Percentiles rank a stretch among this genome's conserved stretches.
These are phyloP conservation scores for Suillus occidentalis DNA, from an alignment of 768 basidiomycete species.

Conservation along the genomic window DNA sequence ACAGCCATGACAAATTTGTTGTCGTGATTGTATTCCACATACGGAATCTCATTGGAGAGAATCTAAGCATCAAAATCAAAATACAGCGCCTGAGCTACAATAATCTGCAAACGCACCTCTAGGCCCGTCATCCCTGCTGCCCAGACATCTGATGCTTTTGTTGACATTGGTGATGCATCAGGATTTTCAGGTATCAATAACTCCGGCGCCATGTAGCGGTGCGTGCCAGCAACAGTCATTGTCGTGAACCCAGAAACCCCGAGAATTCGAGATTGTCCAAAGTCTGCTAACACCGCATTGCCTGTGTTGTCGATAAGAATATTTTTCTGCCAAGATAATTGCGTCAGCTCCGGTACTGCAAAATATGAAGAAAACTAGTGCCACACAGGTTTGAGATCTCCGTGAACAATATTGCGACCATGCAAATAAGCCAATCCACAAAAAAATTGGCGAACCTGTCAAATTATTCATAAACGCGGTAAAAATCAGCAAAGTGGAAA, in stretches of 20 bases:
- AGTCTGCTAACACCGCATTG: conserved; percentile 1
- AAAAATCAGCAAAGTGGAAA: neutral
- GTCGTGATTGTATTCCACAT: conserved; percentile 15
- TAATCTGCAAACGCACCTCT: conserved; percentile 25
- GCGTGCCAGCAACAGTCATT: conserved; percentile 32
- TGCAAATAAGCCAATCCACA: conserved; percentile 60
- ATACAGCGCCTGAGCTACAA: neutral
- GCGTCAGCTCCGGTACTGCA: neutral
- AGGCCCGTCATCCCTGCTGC: conserved; percentile 38
- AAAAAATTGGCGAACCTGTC: conserved; percentile 54
- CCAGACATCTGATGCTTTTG: conserved; percentile 35
- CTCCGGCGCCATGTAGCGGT: conserved; percentile 53
- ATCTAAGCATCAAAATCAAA: conserved; percentile 14
- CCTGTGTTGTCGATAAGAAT: conserved; percentile 1
- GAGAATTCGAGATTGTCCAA: conserved; percentile 48
- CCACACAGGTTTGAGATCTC: conserved; percentile 60
- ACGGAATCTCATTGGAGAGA: conserved; percentile 25
- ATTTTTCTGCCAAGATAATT: neutral
- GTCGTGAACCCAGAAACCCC: conserved; percentile 45
- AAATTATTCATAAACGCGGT: neutral
- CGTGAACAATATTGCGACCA: conserved; percentile 55
- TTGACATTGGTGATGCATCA: conserved; percentile 18
- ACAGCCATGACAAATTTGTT: conserved; percentile 7
- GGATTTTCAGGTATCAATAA: conserved; percentile 33
- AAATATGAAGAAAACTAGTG: neutral